Conservation (phyloP, 1,284 basidiomycete species). For the Ceratobasidium sp. region DNA sequence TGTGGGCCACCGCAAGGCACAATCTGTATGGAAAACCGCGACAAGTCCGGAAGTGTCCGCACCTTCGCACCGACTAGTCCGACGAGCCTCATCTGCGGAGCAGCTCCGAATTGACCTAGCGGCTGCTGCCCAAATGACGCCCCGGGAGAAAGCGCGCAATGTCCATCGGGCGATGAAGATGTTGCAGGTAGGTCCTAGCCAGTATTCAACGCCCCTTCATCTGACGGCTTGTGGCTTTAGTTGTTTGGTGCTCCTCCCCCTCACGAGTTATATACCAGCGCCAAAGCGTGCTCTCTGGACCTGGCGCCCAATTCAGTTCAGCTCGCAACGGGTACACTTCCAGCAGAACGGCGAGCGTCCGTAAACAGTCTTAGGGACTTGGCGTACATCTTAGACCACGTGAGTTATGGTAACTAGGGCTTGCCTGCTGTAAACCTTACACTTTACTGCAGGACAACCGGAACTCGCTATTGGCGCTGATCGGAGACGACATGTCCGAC, state of each 20-base stretch:
- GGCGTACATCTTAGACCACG: constrained; percentile 39
- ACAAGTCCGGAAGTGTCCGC: not conserved
- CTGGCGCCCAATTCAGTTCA: constrained; percentile 6
- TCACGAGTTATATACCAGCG: constrained; percentile 33
- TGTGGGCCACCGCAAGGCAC: constrained; percentile 29
- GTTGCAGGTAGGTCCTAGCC: constrained; percentile 26
- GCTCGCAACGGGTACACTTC: not conserved
- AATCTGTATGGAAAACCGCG: constrained; percentile 24
- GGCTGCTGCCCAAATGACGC: constrained; percentile 4
- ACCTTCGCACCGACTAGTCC: constrained; percentile 11
- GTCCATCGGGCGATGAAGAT: constrained; percentile 40
- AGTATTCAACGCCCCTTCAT: not conserved
- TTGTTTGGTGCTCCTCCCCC: constrained; percentile 38
- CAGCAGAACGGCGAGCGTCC: constrained; percentile 14
- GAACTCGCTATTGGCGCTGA: constrained; percentile 24
- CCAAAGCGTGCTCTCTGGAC: constrained; percentile 30
- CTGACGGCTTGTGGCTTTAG: constrained; percentile 27
- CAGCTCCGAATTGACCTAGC: constrained; percentile 26
- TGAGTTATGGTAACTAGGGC: not conserved
- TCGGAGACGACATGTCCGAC: constrained; percentile 22
- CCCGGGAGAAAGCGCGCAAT: constrained; percentile 30
- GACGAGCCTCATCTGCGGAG: constrained; percentile 34
- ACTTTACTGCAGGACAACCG: constrained; percentile 29
- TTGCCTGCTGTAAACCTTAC: not conserved
- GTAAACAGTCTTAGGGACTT: constrained; percentile 38